phyloP scores from a whole-genome alignment of 2,329 filamentous ascomycete species.

The Lachnellula occidentalis region DNA sequence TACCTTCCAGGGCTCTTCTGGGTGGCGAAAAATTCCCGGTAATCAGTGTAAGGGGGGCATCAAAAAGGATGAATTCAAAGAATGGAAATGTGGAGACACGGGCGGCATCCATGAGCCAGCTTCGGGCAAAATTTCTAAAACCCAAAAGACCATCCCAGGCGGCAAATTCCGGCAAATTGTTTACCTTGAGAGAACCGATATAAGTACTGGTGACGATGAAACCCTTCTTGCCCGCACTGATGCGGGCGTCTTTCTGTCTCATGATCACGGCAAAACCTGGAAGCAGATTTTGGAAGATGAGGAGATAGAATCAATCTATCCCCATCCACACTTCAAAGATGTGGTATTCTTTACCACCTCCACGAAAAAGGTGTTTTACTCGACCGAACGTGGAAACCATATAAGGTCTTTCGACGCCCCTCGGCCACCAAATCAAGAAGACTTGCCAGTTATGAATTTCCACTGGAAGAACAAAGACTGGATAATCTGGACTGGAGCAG shows the following conservation, averaged over 20 bases:
- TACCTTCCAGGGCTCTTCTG: constrained; percentile 78
- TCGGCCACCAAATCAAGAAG: constrained; percentile 39
- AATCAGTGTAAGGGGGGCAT: constrained; percentile 64
- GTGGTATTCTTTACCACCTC: constrained; percentile 79
- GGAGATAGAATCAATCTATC: constrained; percentile 64
- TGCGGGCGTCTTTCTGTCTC: constrained; percentile 60
- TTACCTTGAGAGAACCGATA: constrained; percentile 75
- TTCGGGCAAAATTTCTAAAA: constrained; percentile 60
- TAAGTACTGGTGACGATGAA: constrained; percentile 63
- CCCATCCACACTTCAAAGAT: constrained; percentile 77
- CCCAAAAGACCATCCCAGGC: constrained; percentile 57
- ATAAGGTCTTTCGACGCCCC: constrained; percentile 72
- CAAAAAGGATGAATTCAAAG: constrained; percentile 66
- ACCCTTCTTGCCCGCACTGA: constrained; percentile 53
- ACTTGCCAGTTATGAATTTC: constrained; percentile 61
- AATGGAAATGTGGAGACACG: constrained; percentile 69
- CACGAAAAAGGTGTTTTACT: constrained; percentile 66
- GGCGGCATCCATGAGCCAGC: constrained; percentile 40
- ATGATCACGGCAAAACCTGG: constrained; percentile 89
- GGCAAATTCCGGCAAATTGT: constrained; percentile 45
- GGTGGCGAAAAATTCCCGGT: constrained; percentile 86
- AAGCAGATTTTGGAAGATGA: constrained; percentile 63
- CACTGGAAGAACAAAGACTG: constrained; percentile 82
- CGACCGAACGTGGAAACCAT: constrained; percentile 68
- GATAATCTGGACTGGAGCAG: constrained; percentile 80